Conservation (phyloP, 2,329 filamentous ascomycete species). For the Venturiaceae sp. region DNA sequence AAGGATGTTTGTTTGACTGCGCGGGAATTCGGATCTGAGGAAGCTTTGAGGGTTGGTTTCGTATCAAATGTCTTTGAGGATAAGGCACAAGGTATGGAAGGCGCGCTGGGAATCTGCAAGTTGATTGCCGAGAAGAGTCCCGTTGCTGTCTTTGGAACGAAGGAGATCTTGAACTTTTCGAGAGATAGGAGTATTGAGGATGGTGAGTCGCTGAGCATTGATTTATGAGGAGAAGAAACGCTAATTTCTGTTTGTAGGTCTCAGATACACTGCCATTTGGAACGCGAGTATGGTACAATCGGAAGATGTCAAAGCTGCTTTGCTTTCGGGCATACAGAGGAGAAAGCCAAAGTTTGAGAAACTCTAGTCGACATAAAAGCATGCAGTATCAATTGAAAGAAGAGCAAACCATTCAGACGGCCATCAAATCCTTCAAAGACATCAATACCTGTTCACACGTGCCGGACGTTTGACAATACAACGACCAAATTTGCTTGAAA, state of each 20-base stretch:
- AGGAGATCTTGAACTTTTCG: conserved; percentile 75
- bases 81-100: conserved; percentile 51
- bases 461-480: too few species aligned
- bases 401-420: neutral
- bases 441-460: too few species aligned
- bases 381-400: neutral
- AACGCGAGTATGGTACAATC: conserved; percentile 78
- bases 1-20: conserved; percentile 70
- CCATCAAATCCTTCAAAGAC: too few species aligned
- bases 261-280: conserved; percentile 82
- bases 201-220: conserved; percentile 39
- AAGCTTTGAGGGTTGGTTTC: conserved; percentile 61
- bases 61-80: conserved; percentile 55
- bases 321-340: conserved; percentile 70
- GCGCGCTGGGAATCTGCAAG: conserved; percentile 53
- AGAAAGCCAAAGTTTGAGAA: conserved; percentile 77
- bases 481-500: too few species aligned
- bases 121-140: conserved; percentile 74
- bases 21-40: conserved; percentile 56
- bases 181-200: conserved; percentile 70
- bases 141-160: conserved; percentile 77
- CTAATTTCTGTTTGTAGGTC: conserved; percentile 31
- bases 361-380: conserved; percentile 7
- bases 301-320: conserved; percentile 61
- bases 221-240: neutral